Evolutionary conservation across 2,329 filamentous ascomycete genomes (phyloP), one percentile per base, ranked within the genome.

Genomic region (Diaporthe sp.): DNA sequence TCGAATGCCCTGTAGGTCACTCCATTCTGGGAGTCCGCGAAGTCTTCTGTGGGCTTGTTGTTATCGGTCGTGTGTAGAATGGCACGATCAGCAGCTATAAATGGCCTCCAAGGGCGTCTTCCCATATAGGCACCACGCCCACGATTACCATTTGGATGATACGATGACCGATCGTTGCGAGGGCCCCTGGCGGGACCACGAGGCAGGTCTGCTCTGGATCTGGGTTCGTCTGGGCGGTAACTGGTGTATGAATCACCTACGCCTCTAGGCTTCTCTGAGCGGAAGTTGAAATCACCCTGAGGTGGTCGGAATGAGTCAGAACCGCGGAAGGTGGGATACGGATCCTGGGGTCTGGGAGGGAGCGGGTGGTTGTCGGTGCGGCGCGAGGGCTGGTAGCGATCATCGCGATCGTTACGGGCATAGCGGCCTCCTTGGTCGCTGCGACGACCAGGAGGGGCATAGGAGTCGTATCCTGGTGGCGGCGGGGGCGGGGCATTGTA

Each of bases 281-380:
- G 87, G 74, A 91, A 92, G 0, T 87, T 89, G 78, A 92, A 92
- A 68, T 91, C 88, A 50, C 88, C 81, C 68, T 84, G 84, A 15
- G 86, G 85, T 9, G 83, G 83, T 1, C 80, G 81, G 66, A 81
- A 82, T 45, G 70, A 68, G n/a, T 76, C 75, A 50, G 70, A 68
- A 7, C 69, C 72, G 9, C 73, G 60, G 17, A 61, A 73, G 25
- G 70, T 55, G 25, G 42, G 45, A 28, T 64, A 71, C 15, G 57
- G 7, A 35, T 64, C 72, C 35, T 69, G 68, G 4, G 47, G 69
- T 52, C 75, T 74, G 38, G 75, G 47, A 52, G 72, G 73, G 8
- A 66, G 67, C 17, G 72, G 10, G 13, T 70, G 61, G 47, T 61
- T 38, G 33, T 69, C 61, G 12, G 71, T 25, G 28, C 68, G 72